Base-by-base conservation (phyloP, 352 stramenopile genomes). In the Phytophthora fragariaefolia region DNA sequence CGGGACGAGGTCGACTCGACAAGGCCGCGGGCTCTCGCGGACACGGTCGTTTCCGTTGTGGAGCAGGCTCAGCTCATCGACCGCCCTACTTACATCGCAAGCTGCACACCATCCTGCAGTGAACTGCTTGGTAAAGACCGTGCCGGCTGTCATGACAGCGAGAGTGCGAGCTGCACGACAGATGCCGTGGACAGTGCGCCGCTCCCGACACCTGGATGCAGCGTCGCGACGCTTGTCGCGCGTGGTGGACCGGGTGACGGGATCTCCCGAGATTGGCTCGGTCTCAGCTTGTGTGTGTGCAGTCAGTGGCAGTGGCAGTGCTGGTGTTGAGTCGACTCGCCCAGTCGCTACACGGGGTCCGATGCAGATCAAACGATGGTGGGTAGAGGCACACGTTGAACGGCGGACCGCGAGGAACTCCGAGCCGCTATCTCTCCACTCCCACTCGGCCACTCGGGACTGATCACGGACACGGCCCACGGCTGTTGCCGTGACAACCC, bases 11-110 rank as follows among this genome's bases (percentile, higher is more conserved):
- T 50, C 49, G 28, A 64, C 54, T 43, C 34, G 54, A 70, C 45
- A 54, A 51, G 13, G 18, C 40, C 7, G 7, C n/a, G 7, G 40
- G 40, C 36, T 54, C 26, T 67, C 40, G 57, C 36, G 17, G 47
- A 76, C 28, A 58, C 30, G 68, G 56, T 69, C 51, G 69, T 72
- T 76, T 76, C 38, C 38, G 63, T 76, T 36, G 63, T 76, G 68
- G 64, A 34, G 27, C 23, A 0, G 51, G 24, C 66, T 64, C 51
- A 59, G 51, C 59, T 63, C 64, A 58, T 58, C 50, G 10, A 10
- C 9, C 40, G 40, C 7, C 24, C 6, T 6, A 47, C n/a, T 10
- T n/a, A n/a, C 12, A 17, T 15, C 12, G 48, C 20, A 36, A 56
- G 9, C 9, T 24, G 7, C 40, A 24, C n/a, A n/a, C 40, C 24